Base-by-base conservation (phyloP, 2,329 filamentous ascomycete species). In the Colletotrichum lupini region DNA sequence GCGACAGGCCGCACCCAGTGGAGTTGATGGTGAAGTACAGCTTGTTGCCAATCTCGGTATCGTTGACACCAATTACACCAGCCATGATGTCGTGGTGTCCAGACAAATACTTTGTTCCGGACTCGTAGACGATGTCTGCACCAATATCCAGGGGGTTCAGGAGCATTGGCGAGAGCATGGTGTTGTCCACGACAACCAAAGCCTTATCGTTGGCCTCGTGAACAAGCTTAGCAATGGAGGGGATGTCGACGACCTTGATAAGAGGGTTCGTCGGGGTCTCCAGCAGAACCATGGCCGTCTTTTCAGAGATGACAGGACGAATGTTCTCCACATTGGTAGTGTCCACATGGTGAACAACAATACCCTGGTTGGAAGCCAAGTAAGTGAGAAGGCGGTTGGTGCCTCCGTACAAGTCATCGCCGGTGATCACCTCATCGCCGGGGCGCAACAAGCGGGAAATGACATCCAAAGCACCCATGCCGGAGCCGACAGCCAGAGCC, bases 81-180 rank as follows among this genome's bases (percentile, higher is more conserved):
- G 97, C 97, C 97, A 99, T 99, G 80, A 99, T 93, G 81, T 99
- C 97, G 87, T 99, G 97, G 82, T 99, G 97, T 37, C 97, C 97
- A 1, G 95, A 98, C 6, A 99, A 89, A 80, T 99, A 99, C 83
- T 99, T 99, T 28, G 97, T 99, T 68, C 97, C 97, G 30, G 94
- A 97, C 85, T 99, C 97, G 84, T 99, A 99, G 68, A 97, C 95
- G 77, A 99, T 93, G 79, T 99, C 97, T 19, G 96, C 95, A 70
- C 97, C 97, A 32, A 98, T 89, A 74, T 98, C 96, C 22, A 99
- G 90, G 6, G 97, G 97, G 84, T 98, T 98, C 79, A 92, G 92
- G 8, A 99, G 91, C 87, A 98, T 92, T 12, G 97, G 97, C 2
- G 95, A 98, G 76, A 99, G 92, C 97, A 99, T 99, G 71, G 97